These are phyloP conservation scores for Quercus lobata DNA, from an alignment of 331 rosid genomes.

Conservation along the genomic window DNA sequence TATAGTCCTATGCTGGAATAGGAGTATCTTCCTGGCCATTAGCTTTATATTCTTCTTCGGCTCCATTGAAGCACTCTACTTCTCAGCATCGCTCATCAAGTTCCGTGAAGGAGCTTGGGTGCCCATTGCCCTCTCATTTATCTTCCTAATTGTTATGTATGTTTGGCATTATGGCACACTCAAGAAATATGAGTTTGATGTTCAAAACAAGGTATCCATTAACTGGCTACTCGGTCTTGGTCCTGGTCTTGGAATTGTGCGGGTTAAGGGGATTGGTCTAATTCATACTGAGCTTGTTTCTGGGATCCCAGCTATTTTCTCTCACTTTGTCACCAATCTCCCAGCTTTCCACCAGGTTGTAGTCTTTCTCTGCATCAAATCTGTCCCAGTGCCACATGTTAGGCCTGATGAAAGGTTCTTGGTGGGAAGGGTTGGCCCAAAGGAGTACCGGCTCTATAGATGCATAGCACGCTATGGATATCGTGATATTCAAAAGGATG, in stretches of 20 bases:
- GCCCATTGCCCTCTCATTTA: slow-evolving; percentile 80
- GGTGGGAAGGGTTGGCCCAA: slow-evolving; percentile 90
- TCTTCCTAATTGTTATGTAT: slow-evolving; percentile 70
- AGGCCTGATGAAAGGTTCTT: slow-evolving; percentile 85
- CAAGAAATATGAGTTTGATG: slow-evolving; percentile 89
- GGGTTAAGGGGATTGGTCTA: slow-evolving; percentile 89
- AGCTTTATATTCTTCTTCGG: slow-evolving; percentile 85
- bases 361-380: slow-evolving; percentile 89
- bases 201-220: slow-evolving; percentile 87
- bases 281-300: slow-evolving; percentile 91
- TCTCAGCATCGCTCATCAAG: slow-evolving; percentile 91
- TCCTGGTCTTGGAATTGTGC: slow-evolving; percentile 77
- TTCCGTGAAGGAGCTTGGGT: slow-evolving; percentile 98
- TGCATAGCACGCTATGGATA: slow-evolving; percentile 95
- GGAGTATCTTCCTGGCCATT: slow-evolving; percentile 50
- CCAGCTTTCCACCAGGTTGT: slow-evolving; percentile 95
- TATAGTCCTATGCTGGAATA: slow-evolving; percentile 86
- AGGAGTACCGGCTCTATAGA: slow-evolving; percentile 74
- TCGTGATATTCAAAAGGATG: slow-evolving; percentile 82
- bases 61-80: slow-evolving; percentile 87
- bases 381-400: slow-evolving; percentile 89
- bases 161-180: slow-evolving; percentile 93
- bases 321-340: slow-evolving; percentile 87
- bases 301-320: slow-evolving; percentile 94
- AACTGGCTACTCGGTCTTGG: slow-evolving; percentile 89